These are phyloP conservation scores for Diutina rugosa DNA, from an alignment of 1,139 yeast genomes.

Conservation along the genomic window DNA sequence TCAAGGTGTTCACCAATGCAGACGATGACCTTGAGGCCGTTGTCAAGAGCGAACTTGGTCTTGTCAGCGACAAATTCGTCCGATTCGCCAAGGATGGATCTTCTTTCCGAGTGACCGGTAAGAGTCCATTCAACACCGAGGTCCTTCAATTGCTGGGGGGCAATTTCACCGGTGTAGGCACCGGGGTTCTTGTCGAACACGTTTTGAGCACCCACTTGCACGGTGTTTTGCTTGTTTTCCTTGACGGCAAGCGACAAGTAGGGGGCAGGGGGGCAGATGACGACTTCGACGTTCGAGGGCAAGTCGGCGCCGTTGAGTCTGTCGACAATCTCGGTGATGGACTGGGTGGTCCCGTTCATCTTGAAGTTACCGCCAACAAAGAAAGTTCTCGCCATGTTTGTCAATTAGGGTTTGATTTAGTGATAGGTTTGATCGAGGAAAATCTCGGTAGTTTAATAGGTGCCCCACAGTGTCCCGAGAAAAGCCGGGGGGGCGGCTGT, in stretches of 20 bases:
- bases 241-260: conserved; percentile 71
- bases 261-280: conserved; percentile 92
- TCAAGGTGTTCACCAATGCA: conserved; percentile 97
- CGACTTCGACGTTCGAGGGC: conserved; percentile 74
- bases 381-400: conserved; percentile 77
- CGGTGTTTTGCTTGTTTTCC: conserved; percentile 56
- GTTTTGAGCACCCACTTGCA: conserved; percentile 83
- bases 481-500: neutral
- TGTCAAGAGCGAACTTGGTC: conserved; percentile 86
- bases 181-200: conserved; percentile 80
- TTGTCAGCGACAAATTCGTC: conserved; percentile 90
- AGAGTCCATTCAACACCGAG: conserved; percentile 91
- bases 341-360: conserved; percentile 90
- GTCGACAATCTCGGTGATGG: conserved; percentile 74
- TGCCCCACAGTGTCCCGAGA: neutral
- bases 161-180: conserved; percentile 96
- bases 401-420: neutral
- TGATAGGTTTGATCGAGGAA: neutral
- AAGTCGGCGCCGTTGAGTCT: conserved; percentile 68
- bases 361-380: conserved; percentile 98
- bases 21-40: conserved; percentile 79
- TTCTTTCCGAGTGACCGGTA: conserved; percentile 98
- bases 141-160: conserved; percentile 82
- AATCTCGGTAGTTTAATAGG: neutral
- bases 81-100: conserved; percentile 81